Evolutionary conservation across 1,139 yeast genomes (phyloP).

Genomic region (Pichia cactophila): DNA sequence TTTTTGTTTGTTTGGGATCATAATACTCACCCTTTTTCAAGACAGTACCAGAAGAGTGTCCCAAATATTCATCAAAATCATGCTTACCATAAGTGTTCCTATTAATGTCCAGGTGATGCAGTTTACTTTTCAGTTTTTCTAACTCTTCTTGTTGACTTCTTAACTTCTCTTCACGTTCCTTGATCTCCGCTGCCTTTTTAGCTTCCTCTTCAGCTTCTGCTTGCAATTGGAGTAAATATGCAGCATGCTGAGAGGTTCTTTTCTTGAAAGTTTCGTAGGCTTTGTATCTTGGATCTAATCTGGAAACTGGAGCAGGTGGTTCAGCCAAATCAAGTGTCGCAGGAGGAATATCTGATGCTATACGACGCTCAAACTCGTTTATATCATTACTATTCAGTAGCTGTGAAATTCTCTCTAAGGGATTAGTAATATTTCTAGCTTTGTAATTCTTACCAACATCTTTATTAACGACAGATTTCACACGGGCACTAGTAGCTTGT

Average conservation of each 20-base stretch:
- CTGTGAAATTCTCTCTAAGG: slow-evolving; percentile 25
- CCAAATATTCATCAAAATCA: slow-evolving; percentile 13
- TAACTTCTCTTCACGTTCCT: slow-evolving; percentile 27
- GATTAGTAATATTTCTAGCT: slow-evolving; percentile 19
- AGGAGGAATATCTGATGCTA: slow-evolving; percentile 32
- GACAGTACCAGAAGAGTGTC: slow-evolving; percentile 18
- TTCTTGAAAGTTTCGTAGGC: slow-evolving; percentile 27
- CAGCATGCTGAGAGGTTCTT: slow-evolving; percentile 23
- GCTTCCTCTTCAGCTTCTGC: slow-evolving; percentile 16
- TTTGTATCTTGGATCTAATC: slow-evolving; percentile 49
- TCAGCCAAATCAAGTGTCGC: slow-evolving; percentile 22
- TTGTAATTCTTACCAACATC: slow-evolving; percentile 1
- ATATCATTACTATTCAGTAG: slow-evolving; percentile 31
- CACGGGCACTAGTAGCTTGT: slow-evolving; percentile 4
- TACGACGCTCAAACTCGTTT: slow-evolving; percentile 39
- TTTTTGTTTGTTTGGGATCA: slow-evolving; percentile 5
- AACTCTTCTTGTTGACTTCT: slow-evolving; percentile 10
- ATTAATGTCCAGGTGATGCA: neutral
- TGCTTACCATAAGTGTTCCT: neutral
- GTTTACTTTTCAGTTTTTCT: slow-evolving; percentile 6
- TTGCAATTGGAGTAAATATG: slow-evolving; percentile 15
- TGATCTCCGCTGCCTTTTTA: slow-evolving; percentile 13
- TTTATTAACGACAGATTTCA: slow-evolving; percentile 2
- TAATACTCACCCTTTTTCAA: slow-evolving; percentile 11
- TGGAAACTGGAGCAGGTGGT: slow-evolving; percentile 57